Base-by-base conservation (phyloP, 2,329 filamentous ascomycete genomes). In the Aaosphaeria pasadenensis region DNA sequence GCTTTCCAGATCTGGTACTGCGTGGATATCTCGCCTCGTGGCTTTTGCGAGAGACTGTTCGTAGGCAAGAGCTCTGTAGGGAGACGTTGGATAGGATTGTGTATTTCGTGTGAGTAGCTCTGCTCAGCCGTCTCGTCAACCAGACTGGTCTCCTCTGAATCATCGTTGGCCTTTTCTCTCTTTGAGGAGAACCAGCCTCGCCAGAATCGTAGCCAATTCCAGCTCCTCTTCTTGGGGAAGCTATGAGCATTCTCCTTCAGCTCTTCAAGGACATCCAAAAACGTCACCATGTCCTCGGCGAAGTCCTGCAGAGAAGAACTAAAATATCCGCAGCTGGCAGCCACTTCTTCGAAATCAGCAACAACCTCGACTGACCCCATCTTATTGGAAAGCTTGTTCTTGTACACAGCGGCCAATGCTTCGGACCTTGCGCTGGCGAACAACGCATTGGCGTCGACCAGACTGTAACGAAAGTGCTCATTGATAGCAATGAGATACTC, bases 311-410 rank as follows among this genome's bases (percentile, higher is more conserved):
- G 76, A 39, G 88, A 95, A 66, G 94, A 96, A 64, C 89, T 92
- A 65, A 97, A 99, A 70, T 97, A 91, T 0, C 94, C 92, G 63
- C 94, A 99, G 48, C 91, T 95, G n/a, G 94, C 92, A 38, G 92
- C 91, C 7, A 97, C 91, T 70, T 99, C 94, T 67, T 99, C 94
- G 48, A 96, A 91, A 67, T 97, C 94, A 2, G 92, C 94, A 63
- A 95, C 87, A 6, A 92, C 80, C 52, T 87, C 87, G 45, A 89
- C 79, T 0, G 87, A 85, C 39, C 84, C 80, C 3, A 84, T 76
- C 49, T 83, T 83, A 7, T 82, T 83, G 36, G 91, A 77, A 58
- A 91, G 85, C 51, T 91, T 90, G 44, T 82, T 88, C 53, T 82
- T 84, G 69, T 99, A 97, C 1, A 99, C 78, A 48, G 87, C 80